Base-by-base conservation (phyloP, 257 asterid genomes). In the Jaltomata sinuosa region DNA sequence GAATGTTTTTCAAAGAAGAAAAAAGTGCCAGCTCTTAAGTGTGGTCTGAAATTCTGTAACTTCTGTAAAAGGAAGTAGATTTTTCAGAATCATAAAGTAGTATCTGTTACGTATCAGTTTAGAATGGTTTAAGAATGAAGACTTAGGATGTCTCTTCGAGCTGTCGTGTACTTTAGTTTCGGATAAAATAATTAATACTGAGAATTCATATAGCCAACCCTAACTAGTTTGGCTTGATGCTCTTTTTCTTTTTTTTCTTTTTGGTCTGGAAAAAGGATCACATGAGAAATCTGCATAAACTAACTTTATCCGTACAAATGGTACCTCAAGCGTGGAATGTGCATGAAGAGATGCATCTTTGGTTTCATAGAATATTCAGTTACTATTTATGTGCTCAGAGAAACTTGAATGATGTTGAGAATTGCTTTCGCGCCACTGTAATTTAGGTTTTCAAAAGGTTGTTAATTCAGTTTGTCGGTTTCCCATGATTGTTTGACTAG, bases 381-480 rank as follows among this genome's bases (percentile, higher is more conserved):
- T 80, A 52, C 64, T 61, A 61, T 61, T 11, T 25, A 11, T 61
- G 19, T 22, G 32, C 67, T 55, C 25, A 55, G 64, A 57, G 16
- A 57, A 57, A 27, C 69, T 25, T 61, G 67, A 61, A 61, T 61
- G 69, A 61, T 61, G 34, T 25, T 12, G 9, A 61, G 27, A 61
- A 57, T n/a, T 31, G 6, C 14, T 31, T 38, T 55, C 19, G 32
- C 9, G 15, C 40, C 10, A 52, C 27, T 79, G 27, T 32, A 53
- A 52, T 2, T 79, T 36, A 22, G 69, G 69, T 47, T 47, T 38
- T 47, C 53, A 12, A 47, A 47, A 47, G 18, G 4, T 47, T 3
- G 16, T 16, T 47, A 47, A 47, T 47, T 47, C 11, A 22, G 85
- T 84, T 83, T 88, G 88, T 86, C 74, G 11, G 15, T 53, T n/a